Percentiles rank a stretch among this genome's conserved stretches.
phyloP scores from a whole-genome alignment of 2,329 filamentous ascomycete species.

The Fusarium avenaceum region DNA sequence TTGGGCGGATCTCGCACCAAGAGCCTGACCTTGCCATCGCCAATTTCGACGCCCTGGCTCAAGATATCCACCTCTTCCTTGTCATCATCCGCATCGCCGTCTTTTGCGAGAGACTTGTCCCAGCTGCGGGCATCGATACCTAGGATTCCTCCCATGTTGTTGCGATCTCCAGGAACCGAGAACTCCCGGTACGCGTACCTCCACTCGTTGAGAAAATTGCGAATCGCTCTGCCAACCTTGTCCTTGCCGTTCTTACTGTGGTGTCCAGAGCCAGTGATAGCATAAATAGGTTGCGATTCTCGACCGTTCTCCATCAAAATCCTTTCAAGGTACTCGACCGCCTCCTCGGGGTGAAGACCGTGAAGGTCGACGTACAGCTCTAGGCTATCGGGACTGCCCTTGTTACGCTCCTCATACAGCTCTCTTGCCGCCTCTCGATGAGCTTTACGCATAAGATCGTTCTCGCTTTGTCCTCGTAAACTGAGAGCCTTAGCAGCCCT shows the following conservation, averaged over 20 bases:
- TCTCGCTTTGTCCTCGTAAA: conserved; percentile 94
- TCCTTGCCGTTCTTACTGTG: conserved; percentile 99
- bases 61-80: conserved; percentile 69
- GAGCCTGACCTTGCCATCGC: conserved; percentile 75
- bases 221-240: conserved; percentile 95
- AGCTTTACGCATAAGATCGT: conserved; percentile 96
- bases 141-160: conserved; percentile 81
- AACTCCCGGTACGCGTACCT: conserved; percentile 96
- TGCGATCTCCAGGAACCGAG: conserved; percentile 92
- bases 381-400: conserved; percentile 67
- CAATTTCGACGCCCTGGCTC: conserved; percentile 76
- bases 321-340: conserved; percentile 91
- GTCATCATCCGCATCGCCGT: conserved; percentile 58
- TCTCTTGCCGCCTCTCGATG: conserved; percentile 93
- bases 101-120: conserved; percentile 70
- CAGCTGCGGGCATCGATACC: conserved; percentile 77
- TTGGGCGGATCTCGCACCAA: conserved; percentile 72
- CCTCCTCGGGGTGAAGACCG: conserved; percentile 98
- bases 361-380: conserved; percentile 97
- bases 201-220: conserved; percentile 94
- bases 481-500: conserved; percentile 95
- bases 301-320: conserved; percentile 86
- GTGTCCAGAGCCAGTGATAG: conserved; percentile 96
- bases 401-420: conserved; percentile 94
- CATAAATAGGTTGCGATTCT: conserved; percentile 84